Conservation (phyloP, 257 asterid genomes). For the Ballota nigra region DNA sequence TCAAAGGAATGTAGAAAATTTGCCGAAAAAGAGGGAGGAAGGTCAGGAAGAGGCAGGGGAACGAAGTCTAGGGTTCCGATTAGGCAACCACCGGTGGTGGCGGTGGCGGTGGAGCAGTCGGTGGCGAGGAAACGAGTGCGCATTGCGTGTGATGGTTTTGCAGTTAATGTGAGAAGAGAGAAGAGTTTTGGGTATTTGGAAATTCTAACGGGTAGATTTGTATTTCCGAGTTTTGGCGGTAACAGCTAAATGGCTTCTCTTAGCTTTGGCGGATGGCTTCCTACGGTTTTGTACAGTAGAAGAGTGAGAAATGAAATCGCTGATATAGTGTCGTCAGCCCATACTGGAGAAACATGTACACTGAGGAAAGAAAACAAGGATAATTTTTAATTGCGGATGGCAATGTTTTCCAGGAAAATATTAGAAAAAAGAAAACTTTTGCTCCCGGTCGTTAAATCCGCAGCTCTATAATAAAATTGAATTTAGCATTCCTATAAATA, state of each 20-base stretch:
- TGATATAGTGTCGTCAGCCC: not conserved
- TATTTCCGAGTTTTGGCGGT: slow-evolving; percentile 33
- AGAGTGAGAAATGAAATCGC: not conserved
- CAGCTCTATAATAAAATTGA: too few relatives aligned
- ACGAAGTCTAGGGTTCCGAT: slow-evolving; percentile 51
- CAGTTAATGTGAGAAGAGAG: slow-evolving; percentile 8
- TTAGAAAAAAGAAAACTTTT: too few relatives aligned
- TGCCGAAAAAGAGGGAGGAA: slow-evolving; percentile 35
- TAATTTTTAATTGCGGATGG: too few relatives aligned
- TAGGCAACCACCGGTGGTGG: slow-evolving; percentile 24
- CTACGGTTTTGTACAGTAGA: not conserved
- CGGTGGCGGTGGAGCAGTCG: slow-evolving; percentile 27
- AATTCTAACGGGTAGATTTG: slow-evolving; percentile 28
- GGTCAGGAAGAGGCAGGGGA: slow-evolving; percentile 46
- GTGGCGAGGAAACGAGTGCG: slow-evolving; percentile 81
- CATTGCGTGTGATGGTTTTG: slow-evolving; percentile 43
- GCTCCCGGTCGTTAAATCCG: too few relatives aligned
- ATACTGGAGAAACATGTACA: not conserved
- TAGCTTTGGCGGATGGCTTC: not conserved
- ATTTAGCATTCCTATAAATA: too few relatives aligned
- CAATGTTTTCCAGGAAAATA: too few relatives aligned
- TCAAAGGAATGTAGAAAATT: slow-evolving; percentile 36
- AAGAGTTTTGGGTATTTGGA: slow-evolving; percentile 12
- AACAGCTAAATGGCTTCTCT: not conserved
- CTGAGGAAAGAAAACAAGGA: not conserved